A percentile compares a stretch with the other conserved stretches of the same genome.
Evolutionary conservation across 2,329 filamentous ascomycete genomes (phyloP).

Genomic region (Nigrograna mackinnonii): DNA sequence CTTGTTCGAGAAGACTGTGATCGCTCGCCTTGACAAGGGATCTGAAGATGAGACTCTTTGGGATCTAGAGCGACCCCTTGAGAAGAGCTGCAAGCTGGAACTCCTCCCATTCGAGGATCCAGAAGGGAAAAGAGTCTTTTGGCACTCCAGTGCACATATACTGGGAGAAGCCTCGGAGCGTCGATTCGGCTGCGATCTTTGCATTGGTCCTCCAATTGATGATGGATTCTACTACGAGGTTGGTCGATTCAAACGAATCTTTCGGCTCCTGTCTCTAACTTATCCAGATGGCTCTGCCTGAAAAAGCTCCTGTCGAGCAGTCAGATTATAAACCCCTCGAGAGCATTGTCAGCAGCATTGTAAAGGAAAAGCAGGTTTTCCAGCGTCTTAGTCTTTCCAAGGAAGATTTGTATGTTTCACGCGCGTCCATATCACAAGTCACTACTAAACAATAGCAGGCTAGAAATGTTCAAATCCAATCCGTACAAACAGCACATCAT

Average conservation of each 20-base stretch:
- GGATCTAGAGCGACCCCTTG: conserved; percentile 90
- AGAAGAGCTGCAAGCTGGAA: conserved; percentile 83
- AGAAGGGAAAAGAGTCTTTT: conserved; percentile 91
- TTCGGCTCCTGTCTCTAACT: conserved; percentile 6
- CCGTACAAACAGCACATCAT: conserved; percentile 99
- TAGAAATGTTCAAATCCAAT: conserved; percentile 97
- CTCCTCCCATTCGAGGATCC: conserved; percentile 78
- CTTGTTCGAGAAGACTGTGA: conserved; percentile 81
- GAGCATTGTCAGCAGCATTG: conserved; percentile 76
- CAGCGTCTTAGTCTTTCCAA: conserved; percentile 88
- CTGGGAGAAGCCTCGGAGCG: conserved; percentile 94
- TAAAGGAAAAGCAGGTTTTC: conserved; percentile 97
- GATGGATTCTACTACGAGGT: conserved; percentile 93
- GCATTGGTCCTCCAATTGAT: conserved; percentile 89
- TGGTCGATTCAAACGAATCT: background rate
- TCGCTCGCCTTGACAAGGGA: conserved; percentile 81
- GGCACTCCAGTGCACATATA: conserved; percentile 94
- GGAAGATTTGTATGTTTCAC: conserved; percentile 66
- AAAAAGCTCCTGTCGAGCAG: conserved; percentile 70
- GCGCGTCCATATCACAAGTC: background rate
- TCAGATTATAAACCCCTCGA: conserved; percentile 86
- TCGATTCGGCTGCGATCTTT: conserved; percentile 87
- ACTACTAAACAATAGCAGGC: conserved; percentile 29
- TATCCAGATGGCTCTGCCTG: conserved; percentile 72
- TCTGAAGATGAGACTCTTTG: conserved; percentile 75